Conservation (phyloP, 1,139 yeast species). For the Hemisphaericaspora xylanilytica region DNA sequence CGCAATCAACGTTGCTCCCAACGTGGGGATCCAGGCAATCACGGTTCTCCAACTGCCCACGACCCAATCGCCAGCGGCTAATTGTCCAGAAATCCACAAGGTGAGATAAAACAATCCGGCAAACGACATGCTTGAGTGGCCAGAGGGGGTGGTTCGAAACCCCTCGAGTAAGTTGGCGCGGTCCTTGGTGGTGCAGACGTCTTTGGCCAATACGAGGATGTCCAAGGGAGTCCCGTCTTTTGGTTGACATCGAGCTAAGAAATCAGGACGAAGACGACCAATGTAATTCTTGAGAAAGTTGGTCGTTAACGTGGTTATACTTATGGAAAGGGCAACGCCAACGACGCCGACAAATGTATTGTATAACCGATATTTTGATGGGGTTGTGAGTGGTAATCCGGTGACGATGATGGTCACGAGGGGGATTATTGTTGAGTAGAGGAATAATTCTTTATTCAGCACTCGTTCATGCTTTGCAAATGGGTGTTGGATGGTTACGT, state of each 20-base stretch:
- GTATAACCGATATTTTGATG: conserved; percentile 32
- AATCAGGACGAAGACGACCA: conserved; percentile 79
- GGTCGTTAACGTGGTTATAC: conserved; percentile 44
- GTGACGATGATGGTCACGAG: conserved; percentile 23
- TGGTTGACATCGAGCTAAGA: conserved; percentile 68
- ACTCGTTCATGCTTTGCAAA: conserved; percentile 67
- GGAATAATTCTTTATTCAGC: conserved; percentile 29
- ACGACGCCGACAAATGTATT: conserved; percentile 39
- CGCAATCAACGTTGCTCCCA: conserved; percentile 66
- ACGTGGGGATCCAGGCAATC: conserved; percentile 32
- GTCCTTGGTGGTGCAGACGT: conserved; percentile 59
- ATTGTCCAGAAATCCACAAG: conserved; percentile 65
- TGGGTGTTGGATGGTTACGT: conserved; percentile 62
- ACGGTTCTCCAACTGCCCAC: conserved; percentile 58
- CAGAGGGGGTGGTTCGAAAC: conserved; percentile 76
- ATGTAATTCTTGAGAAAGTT: conserved; percentile 64
- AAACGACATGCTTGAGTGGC: conserved; percentile 66
- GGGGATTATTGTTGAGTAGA: conserved; percentile 43
- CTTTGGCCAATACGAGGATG: conserved; percentile 50
- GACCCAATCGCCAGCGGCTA: conserved; percentile 31
- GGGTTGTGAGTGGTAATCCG: conserved; percentile 29
- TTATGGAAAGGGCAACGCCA: conserved; percentile 38
- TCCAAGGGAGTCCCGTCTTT: conserved; percentile 45
- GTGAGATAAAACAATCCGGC: conserved; percentile 65
- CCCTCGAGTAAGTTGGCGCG: conserved; percentile 55